Percentiles rank a stretch among this genome's conserved stretches.
These are phyloP conservation scores for Aspergillus jensenii DNA, from an alignment of 2,329 filamentous ascomycete genomes.

Conservation along the genomic window DNA sequence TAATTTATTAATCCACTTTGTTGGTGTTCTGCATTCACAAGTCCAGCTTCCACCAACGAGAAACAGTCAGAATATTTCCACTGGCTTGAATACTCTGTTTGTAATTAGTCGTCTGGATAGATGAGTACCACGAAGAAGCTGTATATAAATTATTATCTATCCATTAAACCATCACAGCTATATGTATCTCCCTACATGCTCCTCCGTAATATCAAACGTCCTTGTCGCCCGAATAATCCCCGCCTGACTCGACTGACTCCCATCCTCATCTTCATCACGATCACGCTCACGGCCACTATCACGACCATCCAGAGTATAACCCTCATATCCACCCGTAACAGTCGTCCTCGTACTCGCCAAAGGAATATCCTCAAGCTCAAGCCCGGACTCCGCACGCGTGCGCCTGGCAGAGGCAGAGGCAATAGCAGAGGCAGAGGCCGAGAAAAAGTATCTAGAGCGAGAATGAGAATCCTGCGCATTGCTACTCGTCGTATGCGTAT, in stretches of 20 bases:
- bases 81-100: too few relatives aligned
- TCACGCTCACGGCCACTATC: not conserved
- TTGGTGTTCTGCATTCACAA: too few relatives aligned
- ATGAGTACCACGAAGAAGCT: too few relatives aligned
- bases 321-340: not conserved
- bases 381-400: not conserved
- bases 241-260: constrained; percentile 20
- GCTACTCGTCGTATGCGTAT: not conserved
- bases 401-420: not conserved
- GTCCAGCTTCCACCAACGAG: too few relatives aligned
- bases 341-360: not conserved
- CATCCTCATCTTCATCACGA: constrained; percentile 6
- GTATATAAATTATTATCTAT: too few relatives aligned
- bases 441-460: not conserved
- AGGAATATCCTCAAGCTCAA: not conserved
- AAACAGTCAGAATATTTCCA: too few relatives aligned
- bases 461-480: not conserved
- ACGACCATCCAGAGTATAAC: not conserved
- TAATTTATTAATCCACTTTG: too few relatives aligned
- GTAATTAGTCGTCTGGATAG: too few relatives aligned
- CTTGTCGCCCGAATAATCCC: constrained; percentile 19
- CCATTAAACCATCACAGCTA: too few relatives aligned
- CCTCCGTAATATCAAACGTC: constrained; percentile 16
- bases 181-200: not conserved
- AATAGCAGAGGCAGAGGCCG: not conserved